These are phyloP conservation scores for Rosa hybrid DNA, from an alignment of 331 rosid species.

Conservation along the genomic window DNA sequence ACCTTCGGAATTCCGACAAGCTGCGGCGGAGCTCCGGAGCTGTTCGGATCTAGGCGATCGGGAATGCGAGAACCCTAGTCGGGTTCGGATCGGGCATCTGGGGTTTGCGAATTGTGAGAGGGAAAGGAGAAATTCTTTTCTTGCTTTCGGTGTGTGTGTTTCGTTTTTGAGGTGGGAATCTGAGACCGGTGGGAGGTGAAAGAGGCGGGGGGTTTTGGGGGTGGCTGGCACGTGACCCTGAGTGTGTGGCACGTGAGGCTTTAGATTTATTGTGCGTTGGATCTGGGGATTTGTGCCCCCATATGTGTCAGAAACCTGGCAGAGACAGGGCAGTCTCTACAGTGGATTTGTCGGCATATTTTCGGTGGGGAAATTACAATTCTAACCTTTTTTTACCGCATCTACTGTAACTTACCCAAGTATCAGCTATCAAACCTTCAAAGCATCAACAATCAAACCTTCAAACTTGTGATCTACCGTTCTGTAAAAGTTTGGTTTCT, in stretches of 20 bases:
- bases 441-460: too few relatives aligned
- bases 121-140: background rate
- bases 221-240: slow-evolving; percentile 21
- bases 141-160: background rate
- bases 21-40: background rate
- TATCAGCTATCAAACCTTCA: too few relatives aligned
- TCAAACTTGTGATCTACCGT: too few relatives aligned
- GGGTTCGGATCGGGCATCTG: slow-evolving; percentile 16
- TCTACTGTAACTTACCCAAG: background rate
- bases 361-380: too few relatives aligned
- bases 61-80: background rate
- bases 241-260: background rate
- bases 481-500: too few relatives aligned
- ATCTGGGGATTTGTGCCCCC: background rate
- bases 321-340: slow-evolving; percentile 2
- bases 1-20: background rate
- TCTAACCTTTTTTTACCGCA: background rate
- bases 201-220: background rate
- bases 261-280: background rate
- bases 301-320: background rate
- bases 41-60: background rate
- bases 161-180: slow-evolving; percentile 20
- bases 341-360: slow-evolving; percentile 28
- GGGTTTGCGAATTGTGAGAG: background rate
- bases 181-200: background rate